These are phyloP conservation scores for Lasiosphaeria ovina DNA, from an alignment of 495 filamentous ascomycete species.

Conservation along the genomic window DNA sequence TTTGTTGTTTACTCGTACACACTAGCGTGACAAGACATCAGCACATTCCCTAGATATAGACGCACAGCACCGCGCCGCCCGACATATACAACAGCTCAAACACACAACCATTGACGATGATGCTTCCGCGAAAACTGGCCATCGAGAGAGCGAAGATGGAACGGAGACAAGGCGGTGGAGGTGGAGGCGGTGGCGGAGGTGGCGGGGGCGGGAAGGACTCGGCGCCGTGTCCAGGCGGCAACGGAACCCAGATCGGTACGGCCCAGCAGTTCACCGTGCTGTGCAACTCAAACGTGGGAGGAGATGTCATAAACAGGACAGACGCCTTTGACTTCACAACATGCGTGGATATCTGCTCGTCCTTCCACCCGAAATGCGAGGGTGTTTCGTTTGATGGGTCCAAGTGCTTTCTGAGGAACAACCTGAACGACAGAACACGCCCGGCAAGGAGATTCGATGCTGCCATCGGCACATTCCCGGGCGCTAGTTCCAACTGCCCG, in stretches of 20 bases:
- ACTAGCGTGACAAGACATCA: neutral
- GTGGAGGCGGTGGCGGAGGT: slow-evolving; percentile 4
- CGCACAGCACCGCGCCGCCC: slow-evolving; percentile 4
- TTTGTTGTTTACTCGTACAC: slow-evolving; percentile 16
- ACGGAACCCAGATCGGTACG: slow-evolving; percentile 33
- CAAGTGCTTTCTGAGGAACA: slow-evolving; percentile 25
- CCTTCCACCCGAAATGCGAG: slow-evolving; percentile 37
- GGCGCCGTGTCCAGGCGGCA: slow-evolving; percentile 31
- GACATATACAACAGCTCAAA: neutral
- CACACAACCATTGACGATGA: slow-evolving; percentile 5
- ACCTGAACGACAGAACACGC: slow-evolving; percentile 17
- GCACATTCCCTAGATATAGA: neutral
- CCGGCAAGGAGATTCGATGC: slow-evolving; percentile 27
- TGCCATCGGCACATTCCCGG: slow-evolving; percentile 29
- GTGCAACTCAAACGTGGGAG: slow-evolving; percentile 30
- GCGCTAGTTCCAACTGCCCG: slow-evolving; percentile 30
- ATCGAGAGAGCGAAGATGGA: slow-evolving; percentile 7
- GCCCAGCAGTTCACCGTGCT: slow-evolving; percentile 33
- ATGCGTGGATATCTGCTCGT: slow-evolving; percentile 34
- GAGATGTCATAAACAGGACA: slow-evolving; percentile 22
- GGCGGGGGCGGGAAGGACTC: slow-evolving; percentile 5
- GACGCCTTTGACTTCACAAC: slow-evolving; percentile 27
- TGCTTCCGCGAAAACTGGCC: slow-evolving; percentile 11
- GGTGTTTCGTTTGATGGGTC: slow-evolving; percentile 26
- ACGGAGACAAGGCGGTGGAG: slow-evolving; percentile 1